A percentile compares a stretch with the other conserved stretches of the same genome.
These are phyloP conservation scores for Chrysoporthe austroafricana DNA, from an alignment of 2,329 filamentous ascomycete species.

Conservation along the genomic window DNA sequence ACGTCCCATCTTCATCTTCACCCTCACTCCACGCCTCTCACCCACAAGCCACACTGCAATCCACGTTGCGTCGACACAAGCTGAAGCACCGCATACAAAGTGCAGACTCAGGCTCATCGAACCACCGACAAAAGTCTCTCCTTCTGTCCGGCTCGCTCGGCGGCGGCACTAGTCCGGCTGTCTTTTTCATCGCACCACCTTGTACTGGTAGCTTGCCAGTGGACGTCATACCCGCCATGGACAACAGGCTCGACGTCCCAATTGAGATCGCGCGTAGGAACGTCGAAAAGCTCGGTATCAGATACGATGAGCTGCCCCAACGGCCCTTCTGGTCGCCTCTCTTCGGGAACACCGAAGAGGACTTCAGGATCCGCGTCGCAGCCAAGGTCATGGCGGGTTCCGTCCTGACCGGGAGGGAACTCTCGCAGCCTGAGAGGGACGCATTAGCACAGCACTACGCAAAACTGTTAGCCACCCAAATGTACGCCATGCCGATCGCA, in stretches of 20 bases:
- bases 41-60: not conserved
- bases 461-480: slow-evolving; percentile 33
- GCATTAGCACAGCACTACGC: slow-evolving; percentile 36
- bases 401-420: slow-evolving; percentile 16
- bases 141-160: too few relatives aligned
- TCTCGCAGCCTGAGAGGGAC: slow-evolving; percentile 36
- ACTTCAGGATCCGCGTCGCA: slow-evolving; percentile 15
- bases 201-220: not conserved
- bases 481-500: slow-evolving; percentile 37
- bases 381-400: slow-evolving; percentile 23
- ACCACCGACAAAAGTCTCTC: not conserved
- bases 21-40: not conserved
- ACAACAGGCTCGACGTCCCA: not conserved
- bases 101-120: not conserved
- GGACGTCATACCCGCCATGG: not conserved
- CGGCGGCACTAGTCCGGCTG: not conserved
- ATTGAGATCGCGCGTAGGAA: slow-evolving; percentile 16
- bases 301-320: slow-evolving; percentile 23
- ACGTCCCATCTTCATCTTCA: slow-evolving; percentile 15
- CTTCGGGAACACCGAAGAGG: slow-evolving; percentile 1
- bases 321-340: slow-evolving; percentile 20
- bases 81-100: not conserved
- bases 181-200: not conserved
- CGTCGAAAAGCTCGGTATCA: slow-evolving; percentile 26
- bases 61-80: not conserved